Conservation (phyloP, 345 rosid genomes). For the Kernera saxatilis region DNA sequence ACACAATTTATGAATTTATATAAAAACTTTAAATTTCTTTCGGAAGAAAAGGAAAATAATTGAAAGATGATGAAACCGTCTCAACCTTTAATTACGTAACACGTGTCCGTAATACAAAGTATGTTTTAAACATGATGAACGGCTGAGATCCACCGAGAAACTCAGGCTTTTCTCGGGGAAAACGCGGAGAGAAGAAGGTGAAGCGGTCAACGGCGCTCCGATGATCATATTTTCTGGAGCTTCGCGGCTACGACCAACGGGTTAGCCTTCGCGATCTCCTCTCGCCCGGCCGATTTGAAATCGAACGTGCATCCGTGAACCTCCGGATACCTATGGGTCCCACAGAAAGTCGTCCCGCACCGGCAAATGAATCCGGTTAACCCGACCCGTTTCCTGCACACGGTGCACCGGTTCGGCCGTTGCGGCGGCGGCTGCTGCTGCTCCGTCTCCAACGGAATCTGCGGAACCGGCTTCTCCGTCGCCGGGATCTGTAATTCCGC, state of each 20-base stretch:
- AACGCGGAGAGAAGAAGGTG: neutral
- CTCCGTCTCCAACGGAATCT: neutral
- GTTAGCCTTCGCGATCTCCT: constrained; percentile 49
- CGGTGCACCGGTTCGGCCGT: constrained; percentile 43
- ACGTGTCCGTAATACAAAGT: constrained; percentile 19
- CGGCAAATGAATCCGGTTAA: constrained; percentile 46
- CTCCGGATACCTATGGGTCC: constrained; percentile 51
- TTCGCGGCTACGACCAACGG: constrained; percentile 45
- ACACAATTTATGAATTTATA: constrained; percentile 8
- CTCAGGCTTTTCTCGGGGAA: neutral
- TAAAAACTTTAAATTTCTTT: neutral
- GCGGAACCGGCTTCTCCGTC: neutral
- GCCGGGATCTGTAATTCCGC: neutral
- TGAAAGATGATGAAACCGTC: constrained; percentile 12
- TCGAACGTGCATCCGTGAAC: constrained; percentile 43
- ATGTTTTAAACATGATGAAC: constrained; percentile 2
- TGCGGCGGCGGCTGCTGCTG: neutral
- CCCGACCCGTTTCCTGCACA: constrained; percentile 47
- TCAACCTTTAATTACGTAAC: constrained; percentile 12
- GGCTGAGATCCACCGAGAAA: constrained; percentile 23
- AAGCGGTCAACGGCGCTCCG: constrained; percentile 13
- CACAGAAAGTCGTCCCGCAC: constrained; percentile 48
- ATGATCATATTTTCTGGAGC: constrained; percentile 43
- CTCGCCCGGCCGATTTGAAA: constrained; percentile 46
- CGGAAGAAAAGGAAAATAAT: constrained; percentile 11